phyloP scores from a whole-genome alignment of 371 early-diverging fungal species.

The Zopfochytrium polystomum region DNA sequence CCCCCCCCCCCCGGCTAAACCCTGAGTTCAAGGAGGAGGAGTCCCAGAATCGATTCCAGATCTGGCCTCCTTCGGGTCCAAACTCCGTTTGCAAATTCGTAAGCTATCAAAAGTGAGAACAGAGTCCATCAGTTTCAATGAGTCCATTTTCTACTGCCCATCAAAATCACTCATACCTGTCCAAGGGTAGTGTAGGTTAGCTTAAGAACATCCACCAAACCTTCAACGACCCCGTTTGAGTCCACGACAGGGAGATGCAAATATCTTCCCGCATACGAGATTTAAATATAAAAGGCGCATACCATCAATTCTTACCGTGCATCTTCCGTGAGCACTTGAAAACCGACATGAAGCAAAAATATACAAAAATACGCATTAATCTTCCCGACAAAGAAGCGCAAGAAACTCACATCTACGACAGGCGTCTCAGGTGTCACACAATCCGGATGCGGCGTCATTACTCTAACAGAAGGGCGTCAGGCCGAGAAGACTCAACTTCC shows the following conservation, averaged over 20 bases:
- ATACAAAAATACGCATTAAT: too few species aligned
- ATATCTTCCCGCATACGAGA: conserved; percentile 66
- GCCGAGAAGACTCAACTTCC: background rate
- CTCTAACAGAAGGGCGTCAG: conserved; percentile 10
- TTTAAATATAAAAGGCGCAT: background rate
- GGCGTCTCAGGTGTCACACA: conserved; percentile 77
- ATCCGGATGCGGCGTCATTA: conserved; percentile 91
- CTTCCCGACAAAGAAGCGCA: too few species aligned
- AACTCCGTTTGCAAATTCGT: too few species aligned
- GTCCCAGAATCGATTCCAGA: conserved; percentile 42
- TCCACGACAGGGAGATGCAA: conserved; percentile 91
- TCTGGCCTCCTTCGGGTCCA: too few species aligned
- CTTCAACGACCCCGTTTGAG: conserved; percentile 49
- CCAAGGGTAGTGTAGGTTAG: conserved; percentile 65
- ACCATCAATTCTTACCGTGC: conserved; percentile 61
- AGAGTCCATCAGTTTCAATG: too few species aligned
- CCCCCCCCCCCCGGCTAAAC: too few species aligned
- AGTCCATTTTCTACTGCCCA: too few species aligned
- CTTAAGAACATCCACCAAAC: conserved; percentile 87
- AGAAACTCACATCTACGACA: conserved; percentile 87
- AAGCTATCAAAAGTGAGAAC: too few species aligned
- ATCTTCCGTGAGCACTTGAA: conserved; percentile 90
- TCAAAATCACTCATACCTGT: too few species aligned
- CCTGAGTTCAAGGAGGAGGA: too few species aligned
- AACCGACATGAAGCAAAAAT: too few species aligned